Evolutionary conservation across 2,329 filamentous ascomycete species (phyloP), one percentile per base, ranked within the genome.

Genomic region (Amphichorda felina): DNA sequence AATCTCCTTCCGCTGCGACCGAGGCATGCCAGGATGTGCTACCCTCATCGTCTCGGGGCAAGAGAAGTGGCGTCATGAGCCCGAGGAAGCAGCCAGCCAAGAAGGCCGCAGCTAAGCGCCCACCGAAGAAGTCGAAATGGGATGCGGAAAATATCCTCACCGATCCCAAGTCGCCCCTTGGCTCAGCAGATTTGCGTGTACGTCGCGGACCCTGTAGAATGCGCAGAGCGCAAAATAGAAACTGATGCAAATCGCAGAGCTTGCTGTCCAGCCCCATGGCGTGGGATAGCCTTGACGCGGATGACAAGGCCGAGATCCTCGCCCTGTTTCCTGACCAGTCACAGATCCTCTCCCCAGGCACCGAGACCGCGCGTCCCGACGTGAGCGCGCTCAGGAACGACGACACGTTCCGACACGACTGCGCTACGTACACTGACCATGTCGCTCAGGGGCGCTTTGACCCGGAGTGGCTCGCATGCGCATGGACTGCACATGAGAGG

Each of bases 391-490:
- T 70, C 9, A 56, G 57, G 40, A 68, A 63, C 42, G 64, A 64
- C 45, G 56, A 66, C 43, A 59, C 57, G 42, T 68, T 69, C 45
- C 63, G 66, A 9, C 51, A 64, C 32, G 63, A 66, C 45, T 60
- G 63, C 35, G 56, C 61, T 1, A 55, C 55, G 4, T 69, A 68
- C 45, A 59, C 58, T 21, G 60, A 64, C 24, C 57, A 68, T 41
- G 50, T 75, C 14, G 42, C 48, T 5, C 50, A 55, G 25, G 71
- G 71, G 4, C 61, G 59, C 24, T 66, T 73, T 38, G 68, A 74
- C 42, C 57, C 61, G 2, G 57, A 60, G 11, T 75, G 71, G 71
- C 59, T 76, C 7, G 52, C 47, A 13, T 56, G 66, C 37, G 71
- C 72, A 1, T 72, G 65, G 57, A 48, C 49, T 4, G 71, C 72